Evolutionary conservation across 2,329 filamentous ascomycete genomes (phyloP).

Genomic region (Westerdykella sp.): DNA sequence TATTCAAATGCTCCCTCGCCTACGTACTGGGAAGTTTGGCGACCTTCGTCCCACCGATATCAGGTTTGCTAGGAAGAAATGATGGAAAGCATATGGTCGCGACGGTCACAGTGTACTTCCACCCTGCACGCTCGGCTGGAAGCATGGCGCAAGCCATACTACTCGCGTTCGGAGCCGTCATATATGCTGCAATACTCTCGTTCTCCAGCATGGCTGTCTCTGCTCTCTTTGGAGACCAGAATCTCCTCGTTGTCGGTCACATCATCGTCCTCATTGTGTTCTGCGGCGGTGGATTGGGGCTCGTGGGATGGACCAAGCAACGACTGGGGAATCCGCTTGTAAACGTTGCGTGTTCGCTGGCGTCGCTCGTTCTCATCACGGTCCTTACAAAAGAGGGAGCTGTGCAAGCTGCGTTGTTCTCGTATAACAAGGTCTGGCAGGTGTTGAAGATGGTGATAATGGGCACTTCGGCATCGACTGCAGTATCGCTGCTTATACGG

Average conservation of each 20-base stretch:
- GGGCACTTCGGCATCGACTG: constrained; percentile 50
- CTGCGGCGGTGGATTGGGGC: constrained; percentile 77
- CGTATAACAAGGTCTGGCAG: constrained; percentile 74
- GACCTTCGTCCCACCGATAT: constrained; percentile 71
- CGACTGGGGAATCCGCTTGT: constrained; percentile 70
- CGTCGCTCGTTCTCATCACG: constrained; percentile 83
- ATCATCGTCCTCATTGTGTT: constrained; percentile 74
- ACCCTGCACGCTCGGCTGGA: constrained; percentile 77
- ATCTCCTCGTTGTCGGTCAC: constrained; percentile 67
- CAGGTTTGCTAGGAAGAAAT: constrained; percentile 68
- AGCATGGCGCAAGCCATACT: constrained; percentile 84
- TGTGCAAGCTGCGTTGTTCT: constrained; percentile 75
- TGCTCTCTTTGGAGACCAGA: constrained; percentile 65
- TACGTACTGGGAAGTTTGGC: constrained; percentile 81
- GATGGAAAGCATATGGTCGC: constrained; percentile 93
- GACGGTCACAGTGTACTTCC: constrained; percentile 91
- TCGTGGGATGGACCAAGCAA: constrained; percentile 84
- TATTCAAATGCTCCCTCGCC: constrained; percentile 85
- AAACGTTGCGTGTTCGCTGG: constrained; percentile 71
- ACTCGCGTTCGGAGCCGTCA: constrained; percentile 69
- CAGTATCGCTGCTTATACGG: constrained; percentile 61
- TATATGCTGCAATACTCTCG: constrained; percentile 70
- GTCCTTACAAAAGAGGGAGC: constrained; percentile 87
- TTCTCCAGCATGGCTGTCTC: constrained; percentile 85
- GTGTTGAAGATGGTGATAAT: constrained; percentile 51